These are phyloP conservation scores for Parastagonospora nodorum DNA, from an alignment of 2,329 filamentous ascomycete species.

Conservation along the genomic window DNA sequence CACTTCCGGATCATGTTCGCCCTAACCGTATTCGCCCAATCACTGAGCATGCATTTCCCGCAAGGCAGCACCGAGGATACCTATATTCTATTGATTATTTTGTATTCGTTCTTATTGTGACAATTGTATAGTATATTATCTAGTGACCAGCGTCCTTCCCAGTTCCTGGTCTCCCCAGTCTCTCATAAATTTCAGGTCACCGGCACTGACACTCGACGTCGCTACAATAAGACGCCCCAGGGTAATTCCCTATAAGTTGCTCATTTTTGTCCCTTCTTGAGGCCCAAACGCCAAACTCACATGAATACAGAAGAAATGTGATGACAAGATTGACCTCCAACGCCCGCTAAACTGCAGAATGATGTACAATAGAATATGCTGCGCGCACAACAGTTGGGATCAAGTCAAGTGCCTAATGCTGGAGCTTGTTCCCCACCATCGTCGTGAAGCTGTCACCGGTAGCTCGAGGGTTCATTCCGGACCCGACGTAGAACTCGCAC, in stretches of 20 bases:
- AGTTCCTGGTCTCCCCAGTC: too few relatives aligned
- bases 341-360: constrained; percentile 9
- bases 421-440: constrained; percentile 18
- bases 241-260: not conserved
- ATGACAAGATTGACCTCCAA: not conserved
- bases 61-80: too few relatives aligned
- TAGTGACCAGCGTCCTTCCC: too few relatives aligned
- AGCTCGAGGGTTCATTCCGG: constrained; percentile 36
- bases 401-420: not conserved
- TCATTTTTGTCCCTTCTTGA: not conserved
- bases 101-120: too few relatives aligned
- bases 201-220: too few relatives aligned
- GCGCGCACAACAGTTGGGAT: not conserved
- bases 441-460: constrained; percentile 33
- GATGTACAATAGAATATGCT: not conserved
- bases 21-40: constrained; percentile 10
- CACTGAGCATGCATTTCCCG: not conserved
- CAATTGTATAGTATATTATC: too few relatives aligned
- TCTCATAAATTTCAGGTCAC: too few relatives aligned
- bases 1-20: constrained; percentile 21
- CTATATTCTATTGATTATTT: too few relatives aligned
- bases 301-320: constrained; percentile 3
- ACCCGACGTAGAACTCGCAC: constrained; percentile 51
- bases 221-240: too few relatives aligned
- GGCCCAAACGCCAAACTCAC: constrained; percentile 2